Conservation (phyloP, 768 basidiomycete species). For the Pleurotus djamor region DNA sequence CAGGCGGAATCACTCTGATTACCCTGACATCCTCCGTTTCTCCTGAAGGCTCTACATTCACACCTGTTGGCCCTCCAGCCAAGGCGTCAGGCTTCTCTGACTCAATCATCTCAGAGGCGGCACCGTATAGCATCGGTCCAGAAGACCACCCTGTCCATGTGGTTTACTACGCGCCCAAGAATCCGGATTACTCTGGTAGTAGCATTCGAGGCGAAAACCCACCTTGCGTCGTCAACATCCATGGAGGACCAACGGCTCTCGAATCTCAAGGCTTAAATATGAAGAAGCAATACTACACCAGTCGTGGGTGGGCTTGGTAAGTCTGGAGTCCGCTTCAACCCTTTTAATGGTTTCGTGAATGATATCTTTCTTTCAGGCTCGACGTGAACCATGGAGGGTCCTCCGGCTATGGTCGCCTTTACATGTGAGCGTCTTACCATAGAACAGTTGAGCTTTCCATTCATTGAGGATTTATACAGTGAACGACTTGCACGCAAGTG, state of each 20-base stretch:
- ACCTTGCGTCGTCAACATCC: conserved; percentile 62
- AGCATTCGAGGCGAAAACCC: conserved; percentile 53
- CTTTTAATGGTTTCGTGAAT: conserved; percentile 8
- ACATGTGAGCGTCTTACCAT: conserved; percentile 40
- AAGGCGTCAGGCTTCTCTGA: conserved; percentile 18
- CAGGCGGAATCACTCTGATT: conserved; percentile 33
- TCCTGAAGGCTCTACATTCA: conserved; percentile 14
- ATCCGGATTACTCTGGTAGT: conserved; percentile 54
- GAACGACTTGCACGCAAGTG: conserved; percentile 61
- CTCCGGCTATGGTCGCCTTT: conserved; percentile 68
- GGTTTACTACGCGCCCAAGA: conserved; percentile 66
- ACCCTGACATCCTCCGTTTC: conserved; percentile 18
- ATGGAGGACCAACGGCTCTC: conserved; percentile 69
- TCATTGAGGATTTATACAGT: not conserved
- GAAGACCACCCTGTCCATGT: conserved; percentile 47
- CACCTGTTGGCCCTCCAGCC: not conserved
- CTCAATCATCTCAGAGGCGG: conserved; percentile 43
- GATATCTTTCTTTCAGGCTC: conserved; percentile 39
- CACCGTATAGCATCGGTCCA: conserved; percentile 42
- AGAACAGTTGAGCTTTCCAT: not conserved
- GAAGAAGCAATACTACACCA: conserved; percentile 65
- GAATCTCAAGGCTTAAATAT: conserved; percentile 46
- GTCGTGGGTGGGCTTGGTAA: conserved; percentile 73
- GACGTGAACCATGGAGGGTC: conserved; percentile 82
- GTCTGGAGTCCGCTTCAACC: too few species aligned